Evolutionary conservation across 495 filamentous ascomycete genomes (phyloP), one percentile per base, ranked within the genome.

Genomic region (Penicillium robsamsonii): DNA sequence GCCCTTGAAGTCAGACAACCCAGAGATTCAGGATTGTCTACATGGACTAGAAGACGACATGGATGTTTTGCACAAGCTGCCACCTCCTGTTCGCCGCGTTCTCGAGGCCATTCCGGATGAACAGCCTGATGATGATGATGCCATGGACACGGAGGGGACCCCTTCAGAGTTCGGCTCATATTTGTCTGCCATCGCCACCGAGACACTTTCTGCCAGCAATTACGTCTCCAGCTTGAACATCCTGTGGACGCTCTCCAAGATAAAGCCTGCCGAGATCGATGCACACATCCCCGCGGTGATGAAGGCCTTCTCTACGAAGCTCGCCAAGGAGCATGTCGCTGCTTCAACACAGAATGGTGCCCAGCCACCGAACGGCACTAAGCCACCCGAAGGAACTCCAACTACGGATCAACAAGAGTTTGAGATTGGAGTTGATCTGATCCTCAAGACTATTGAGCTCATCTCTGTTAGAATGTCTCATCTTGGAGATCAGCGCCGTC

Each of bases 381-480:
- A 79, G 43, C 76, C 80, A 13, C 74, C 75, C 27, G 80, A 82
- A 35, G 81, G 77, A 29, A 76, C 84, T 42, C 82, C 91, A 15
- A 29, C n/a, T 7, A 27, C 24, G 56, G 87, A 89, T 55, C 72
- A 85, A 22, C 85, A 90, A 58, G 91, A 96, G 46, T 78, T 88
- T 17, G 89, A 96, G 63, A 84, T 96, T 47, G 91, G 92, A 29
- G 91, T 89, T 5, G 83, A 87, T 42, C 74, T 97, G 45, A 96
- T 96, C 61, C 81, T 96, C 55, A 99, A 97, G 75, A 88, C 92
- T 1, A 91, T 97, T 61, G 92, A 97, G 64, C 82, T 96, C 46
- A 88, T 93, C 5, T 87, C 93, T 0, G 83, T 89, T 50, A 87
- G 95, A 47, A 97, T 99, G 85, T 92, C 92, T 63, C 85, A 86